phyloP scores from a whole-genome alignment of 208 protist species.

The Trypanosoma brucei region DNA sequence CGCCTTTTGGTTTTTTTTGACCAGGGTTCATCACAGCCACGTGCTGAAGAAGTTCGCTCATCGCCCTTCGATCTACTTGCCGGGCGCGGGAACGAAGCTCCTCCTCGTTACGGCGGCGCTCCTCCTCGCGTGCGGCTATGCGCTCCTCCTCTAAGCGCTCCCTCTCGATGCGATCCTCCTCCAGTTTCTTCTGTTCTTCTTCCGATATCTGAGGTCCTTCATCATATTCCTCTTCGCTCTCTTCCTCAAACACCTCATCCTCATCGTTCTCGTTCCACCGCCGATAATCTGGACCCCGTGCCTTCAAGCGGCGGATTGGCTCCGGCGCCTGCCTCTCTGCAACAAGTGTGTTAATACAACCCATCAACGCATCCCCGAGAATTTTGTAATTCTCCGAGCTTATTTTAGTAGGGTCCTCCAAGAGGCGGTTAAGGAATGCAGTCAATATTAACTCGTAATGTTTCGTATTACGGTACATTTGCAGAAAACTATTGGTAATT shows the following conservation, averaged over 20 bases:
- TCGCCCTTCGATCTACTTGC: slow-evolving; percentile 52
- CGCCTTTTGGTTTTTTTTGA: slow-evolving; percentile 25
- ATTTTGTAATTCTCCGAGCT: slow-evolving; percentile 32
- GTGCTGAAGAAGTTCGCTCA: slow-evolving; percentile 52
- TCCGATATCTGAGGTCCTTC: too few relatives aligned
- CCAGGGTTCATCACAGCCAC: slow-evolving; percentile 67
- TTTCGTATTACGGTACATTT: slow-evolving; percentile 34
- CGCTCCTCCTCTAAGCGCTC: slow-evolving; percentile 44
- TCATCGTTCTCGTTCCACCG: slow-evolving; percentile 20
- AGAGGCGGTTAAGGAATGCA: slow-evolving; percentile 39
- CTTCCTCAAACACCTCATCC: slow-evolving; percentile 23
- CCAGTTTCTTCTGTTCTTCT: not conserved
- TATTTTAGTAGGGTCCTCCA: slow-evolving; percentile 30
- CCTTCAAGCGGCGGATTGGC: slow-evolving; percentile 53
- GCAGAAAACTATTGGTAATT: slow-evolving; percentile 56
- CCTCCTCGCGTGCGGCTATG: slow-evolving; percentile 41
- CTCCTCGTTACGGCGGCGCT: slow-evolving; percentile 61
- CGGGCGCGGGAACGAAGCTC: slow-evolving; percentile 40
- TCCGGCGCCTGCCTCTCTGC: slow-evolving; percentile 62
- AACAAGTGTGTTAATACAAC: slow-evolving; percentile 49
- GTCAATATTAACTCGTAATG: slow-evolving; percentile 60
- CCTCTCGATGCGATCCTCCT: slow-evolving; percentile 41
- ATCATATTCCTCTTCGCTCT: too few relatives aligned
- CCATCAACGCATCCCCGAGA: slow-evolving; percentile 40
- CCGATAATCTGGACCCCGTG: slow-evolving; percentile 18